Conservation (phyloP, 768 basidiomycete genomes). For the Serendipita sp. region DNA sequence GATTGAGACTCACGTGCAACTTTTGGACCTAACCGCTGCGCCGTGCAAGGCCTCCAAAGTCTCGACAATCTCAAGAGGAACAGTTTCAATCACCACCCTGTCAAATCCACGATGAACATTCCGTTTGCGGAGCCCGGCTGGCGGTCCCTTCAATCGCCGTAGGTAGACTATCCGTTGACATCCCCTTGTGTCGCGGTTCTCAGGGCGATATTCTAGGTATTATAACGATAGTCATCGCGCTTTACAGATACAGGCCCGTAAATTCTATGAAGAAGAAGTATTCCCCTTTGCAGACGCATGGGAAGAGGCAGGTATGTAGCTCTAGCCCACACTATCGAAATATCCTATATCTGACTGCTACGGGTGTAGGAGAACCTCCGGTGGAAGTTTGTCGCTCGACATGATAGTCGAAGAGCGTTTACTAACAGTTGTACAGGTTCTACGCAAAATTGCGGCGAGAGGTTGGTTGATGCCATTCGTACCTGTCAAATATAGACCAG, state of each 20-base stretch:
- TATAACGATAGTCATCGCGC: conserved; percentile 4
- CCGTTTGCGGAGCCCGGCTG: neutral
- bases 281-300: conserved; percentile 9
- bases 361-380: conserved; percentile 6
- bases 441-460: neutral
- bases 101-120: neutral
- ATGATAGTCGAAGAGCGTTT: neutral
- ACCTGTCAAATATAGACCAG: conserved; percentile 7
- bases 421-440: neutral
- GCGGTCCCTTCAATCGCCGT: neutral
- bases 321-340: neutral
- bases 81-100: neutral
- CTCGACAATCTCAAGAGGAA: no score
- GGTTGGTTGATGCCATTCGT: conserved; percentile 7
- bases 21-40: no score
- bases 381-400: neutral
- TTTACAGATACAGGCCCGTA: neutral
- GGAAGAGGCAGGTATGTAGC: conserved; percentile 8
- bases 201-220: neutral
- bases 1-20: no score
- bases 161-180: neutral
- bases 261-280: conserved; percentile 7
- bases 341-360: neutral
- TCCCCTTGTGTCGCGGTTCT: no score
- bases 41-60: no score